phyloP scores from a whole-genome alignment of 257 asterid species.

The Solanum etuberosum region DNA sequence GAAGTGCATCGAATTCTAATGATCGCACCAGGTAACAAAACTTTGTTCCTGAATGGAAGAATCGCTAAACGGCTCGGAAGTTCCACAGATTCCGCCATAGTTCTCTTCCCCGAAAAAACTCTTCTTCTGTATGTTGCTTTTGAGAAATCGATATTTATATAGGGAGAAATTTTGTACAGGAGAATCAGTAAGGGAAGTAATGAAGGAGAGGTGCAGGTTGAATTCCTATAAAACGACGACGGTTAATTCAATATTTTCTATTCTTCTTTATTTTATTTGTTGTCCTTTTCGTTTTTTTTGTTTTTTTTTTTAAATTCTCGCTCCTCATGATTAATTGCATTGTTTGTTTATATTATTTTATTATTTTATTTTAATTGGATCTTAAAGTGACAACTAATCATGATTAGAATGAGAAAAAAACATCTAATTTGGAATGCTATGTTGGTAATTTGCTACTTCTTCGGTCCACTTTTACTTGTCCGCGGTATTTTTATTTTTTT shows the following conservation, averaged over 20 bases:
- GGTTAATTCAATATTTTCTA: background rate
- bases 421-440: background rate
- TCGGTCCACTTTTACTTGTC: background rate
- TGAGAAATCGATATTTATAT: background rate
- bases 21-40: slow-evolving; percentile 90
- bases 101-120: background rate
- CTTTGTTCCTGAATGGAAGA: slow-evolving; percentile 91
- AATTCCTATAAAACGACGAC: slow-evolving; percentile 4
- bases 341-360: background rate
- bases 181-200: background rate
- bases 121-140: background rate
- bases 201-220: slow-evolving; percentile 10
- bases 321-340: background rate
- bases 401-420: background rate
- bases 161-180: background rate
- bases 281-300: background rate
- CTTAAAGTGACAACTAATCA: background rate
- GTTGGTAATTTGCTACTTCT: background rate
- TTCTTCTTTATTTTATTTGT: background rate
- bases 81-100: slow-evolving; percentile 89
- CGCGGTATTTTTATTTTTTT: too few species aligned
- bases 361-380: background rate
- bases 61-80: slow-evolving; percentile 88
- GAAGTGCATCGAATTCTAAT: slow-evolving; percentile 97
- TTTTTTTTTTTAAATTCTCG: background rate